Base-by-base conservation (phyloP, 495 filamentous ascomycete species). In the Barbatosphaeria neglecta region DNA sequence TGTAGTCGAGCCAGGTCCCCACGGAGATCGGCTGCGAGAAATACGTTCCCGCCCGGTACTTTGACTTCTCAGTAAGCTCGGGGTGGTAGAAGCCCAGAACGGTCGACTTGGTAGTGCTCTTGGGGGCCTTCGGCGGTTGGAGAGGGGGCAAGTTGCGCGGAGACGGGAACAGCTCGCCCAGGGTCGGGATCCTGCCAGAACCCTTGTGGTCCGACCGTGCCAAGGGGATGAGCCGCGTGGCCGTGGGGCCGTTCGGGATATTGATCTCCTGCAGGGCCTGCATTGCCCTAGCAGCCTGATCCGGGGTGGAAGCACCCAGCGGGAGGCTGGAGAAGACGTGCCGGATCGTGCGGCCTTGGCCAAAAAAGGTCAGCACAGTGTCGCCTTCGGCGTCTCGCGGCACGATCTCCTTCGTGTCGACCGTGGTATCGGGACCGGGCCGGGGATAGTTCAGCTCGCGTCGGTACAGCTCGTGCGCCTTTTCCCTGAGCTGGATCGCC, bases 291-390 rank as follows among this genome's bases (percentile, higher is more conserved):
- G 55, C 53, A 0, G 41, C 40, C 17, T 53, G 51, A 27, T 63
- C 62, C 15, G 66, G 55, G 22, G 65, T 57, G 38, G 68, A 61
- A n/a, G 69, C 64, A 16, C 68, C 67, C 43, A 74, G 71, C 51
- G 83, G 82, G 22, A 89, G 64, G 62, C 88, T 93, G 13, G 88
- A 88, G 61, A 88, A 95, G 15, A 95, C 69, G 45, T 90, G 86
- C 52, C 80, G 84, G 13, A 82, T 70, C 25, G 77, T 79, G 23
- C 78, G 74, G n/a, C 81, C 80, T 41, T 81, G 80, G 27, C 80
- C 82, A 44, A 78, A 82, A 1, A 92, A 67, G 0, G 84, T 87
- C 49, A 94, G 64, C 1, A 87, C 81, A 20, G 76, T 61, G 38
- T 75, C 75, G 27, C 73, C 74, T 41, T 43, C 50, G 35, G 42